Evolutionary conservation across 75 land plant species (phyloP), one percentile per base, ranked within the genome.

Genomic region (Selaginella tamariscina): DNA sequence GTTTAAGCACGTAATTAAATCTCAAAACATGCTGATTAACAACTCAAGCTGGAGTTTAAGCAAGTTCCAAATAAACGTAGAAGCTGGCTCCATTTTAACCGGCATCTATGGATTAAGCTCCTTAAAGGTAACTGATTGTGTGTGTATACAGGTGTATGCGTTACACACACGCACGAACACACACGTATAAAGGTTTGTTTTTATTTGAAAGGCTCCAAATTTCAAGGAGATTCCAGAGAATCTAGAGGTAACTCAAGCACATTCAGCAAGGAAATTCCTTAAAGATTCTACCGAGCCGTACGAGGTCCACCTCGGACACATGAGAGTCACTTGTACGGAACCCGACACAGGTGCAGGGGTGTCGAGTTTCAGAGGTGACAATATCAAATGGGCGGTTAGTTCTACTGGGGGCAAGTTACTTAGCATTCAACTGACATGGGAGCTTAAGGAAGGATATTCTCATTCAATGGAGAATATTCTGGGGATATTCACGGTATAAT

Each of bases 281-380:
- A 21, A 9, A 29, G 54, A 71, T 65, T 1, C 32, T 71, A 39
- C 21, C 26, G 77, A 71, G 54, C 29, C 49, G 15, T 39, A 39
- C 49, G 49, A 32, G 63, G 85, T 78, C 64, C 80, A 79, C 13
- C 86, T 88, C 32, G 93, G 93, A 5, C 79, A 78, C 67, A 67
- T 88, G 22, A 66, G 71, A 22, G 57, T 86, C 9, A 70, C 75
- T 24, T 66, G 31, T 30, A 32, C 75, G 18, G 70, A 30, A 2
- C 33, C 75, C 33, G 70, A 70, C 24, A 54, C 83, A 2, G 81
- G 82, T 11, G 33, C 75, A 28, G 21, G 30, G 65, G 68, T 79
- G 56, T 82, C 83, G 86, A 31, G 57, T 0, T 67, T 78, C 33
- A 74, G 73, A 60, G 72, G 68, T 55, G 32, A 69, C 39, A 18